Conservation (phyloP, 148 eudicot genomes). For the Bassia scoparia region DNA sequence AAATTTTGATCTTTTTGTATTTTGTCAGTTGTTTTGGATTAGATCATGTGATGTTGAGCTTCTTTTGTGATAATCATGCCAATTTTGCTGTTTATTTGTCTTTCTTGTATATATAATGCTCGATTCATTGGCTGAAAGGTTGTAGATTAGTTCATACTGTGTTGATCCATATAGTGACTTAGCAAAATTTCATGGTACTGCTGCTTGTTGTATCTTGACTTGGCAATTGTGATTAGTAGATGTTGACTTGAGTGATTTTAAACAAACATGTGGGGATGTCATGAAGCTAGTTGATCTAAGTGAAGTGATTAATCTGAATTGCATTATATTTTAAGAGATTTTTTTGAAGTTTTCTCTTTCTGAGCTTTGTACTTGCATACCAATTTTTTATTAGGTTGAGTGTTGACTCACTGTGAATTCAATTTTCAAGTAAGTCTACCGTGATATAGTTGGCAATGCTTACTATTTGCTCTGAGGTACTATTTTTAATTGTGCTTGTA, state of each 20-base stretch:
- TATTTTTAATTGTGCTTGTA: too few species aligned
- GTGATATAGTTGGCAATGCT: conserved; percentile 89
- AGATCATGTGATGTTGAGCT: too few species aligned
- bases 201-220: neutral
- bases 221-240: conserved; percentile 4
- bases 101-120: neutral
- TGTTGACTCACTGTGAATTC: conserved; percentile 11
- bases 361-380: neutral
- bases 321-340: neutral
- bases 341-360: neutral
- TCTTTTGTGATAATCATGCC: too few species aligned
- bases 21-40: too few species aligned
- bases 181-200: neutral
- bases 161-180: conserved; percentile 5
- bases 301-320: conserved; percentile 1
- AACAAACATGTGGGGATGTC: neutral
- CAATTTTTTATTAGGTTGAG: neutral
- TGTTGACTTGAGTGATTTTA: neutral
- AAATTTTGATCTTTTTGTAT: too few species aligned
- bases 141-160: neutral
- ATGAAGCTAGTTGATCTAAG: conserved; percentile 5
- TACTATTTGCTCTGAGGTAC: conserved; percentile 88
- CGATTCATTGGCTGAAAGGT: conserved; percentile 12
- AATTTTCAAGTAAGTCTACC: conserved; percentile 57
- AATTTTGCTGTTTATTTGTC: neutral